Conservation (phyloP, 805 yeast genomes). For the Candida saitoana region DNA sequence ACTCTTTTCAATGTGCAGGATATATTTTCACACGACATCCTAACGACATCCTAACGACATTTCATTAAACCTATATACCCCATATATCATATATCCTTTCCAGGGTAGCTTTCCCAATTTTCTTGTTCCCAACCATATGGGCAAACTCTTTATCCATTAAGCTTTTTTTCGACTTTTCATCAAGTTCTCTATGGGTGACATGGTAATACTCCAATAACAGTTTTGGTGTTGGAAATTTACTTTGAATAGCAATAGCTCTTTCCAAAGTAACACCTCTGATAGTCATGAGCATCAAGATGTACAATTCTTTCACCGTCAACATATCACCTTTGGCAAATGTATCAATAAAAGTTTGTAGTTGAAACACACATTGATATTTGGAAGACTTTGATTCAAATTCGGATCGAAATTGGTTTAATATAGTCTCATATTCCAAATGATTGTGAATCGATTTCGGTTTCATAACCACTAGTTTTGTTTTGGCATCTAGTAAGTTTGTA, state of each 20-base stretch:
- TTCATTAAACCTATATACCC: constrained; percentile 37
- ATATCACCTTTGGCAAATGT: constrained; percentile 66
- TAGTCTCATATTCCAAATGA: constrained; percentile 47
- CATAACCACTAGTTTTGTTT: constrained; percentile 40
- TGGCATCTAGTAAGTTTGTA: neutral
- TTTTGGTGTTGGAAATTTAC: constrained; percentile 65
- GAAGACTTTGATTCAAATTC: constrained; percentile 34
- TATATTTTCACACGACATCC: neutral
- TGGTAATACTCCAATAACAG: constrained; percentile 49
- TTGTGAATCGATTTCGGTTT: constrained; percentile 47
- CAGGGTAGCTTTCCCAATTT: constrained; percentile 50
- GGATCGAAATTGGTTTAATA: constrained; percentile 39
- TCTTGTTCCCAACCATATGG: constrained; percentile 47
- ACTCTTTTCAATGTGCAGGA: neutral
- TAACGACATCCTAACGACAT: neutral
- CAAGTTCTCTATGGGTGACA: constrained; percentile 13
- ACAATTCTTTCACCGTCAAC: constrained; percentile 72
- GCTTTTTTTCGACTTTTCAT: constrained; percentile 25
- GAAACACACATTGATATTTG: constrained; percentile 35
- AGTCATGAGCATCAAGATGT: constrained; percentile 71
- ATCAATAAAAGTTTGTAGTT: constrained; percentile 48
- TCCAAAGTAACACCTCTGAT: constrained; percentile 79
- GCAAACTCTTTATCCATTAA: constrained; percentile 27
- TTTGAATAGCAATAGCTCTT: constrained; percentile 76
- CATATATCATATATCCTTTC: constrained; percentile 52